phyloP scores from a whole-genome alignment of 768 basidiomycete genomes.

The Termitomyces sp. region DNA sequence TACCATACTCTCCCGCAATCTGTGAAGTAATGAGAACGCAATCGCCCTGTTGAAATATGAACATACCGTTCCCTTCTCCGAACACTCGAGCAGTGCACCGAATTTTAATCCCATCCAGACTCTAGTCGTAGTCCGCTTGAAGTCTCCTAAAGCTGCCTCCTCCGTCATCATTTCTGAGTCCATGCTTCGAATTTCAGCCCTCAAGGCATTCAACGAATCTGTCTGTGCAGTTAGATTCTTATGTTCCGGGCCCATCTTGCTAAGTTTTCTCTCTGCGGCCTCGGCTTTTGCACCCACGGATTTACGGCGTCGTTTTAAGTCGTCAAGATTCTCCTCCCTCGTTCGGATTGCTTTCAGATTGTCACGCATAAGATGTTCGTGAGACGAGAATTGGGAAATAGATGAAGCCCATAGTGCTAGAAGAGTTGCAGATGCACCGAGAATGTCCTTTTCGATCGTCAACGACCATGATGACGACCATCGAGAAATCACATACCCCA shows the following conservation, averaged over 20 bases:
- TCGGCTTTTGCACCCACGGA: slow-evolving; percentile 70
- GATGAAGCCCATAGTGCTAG: slow-evolving; percentile 66
- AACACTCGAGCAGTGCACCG: slow-evolving; percentile 79
- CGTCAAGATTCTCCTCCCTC: slow-evolving; percentile 80
- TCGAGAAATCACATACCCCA: slow-evolving; percentile 43
- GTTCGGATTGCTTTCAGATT: slow-evolving; percentile 82
- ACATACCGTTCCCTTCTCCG: slow-evolving; percentile 71
- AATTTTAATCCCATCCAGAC: slow-evolving; percentile 83
- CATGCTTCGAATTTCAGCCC: slow-evolving; percentile 72
- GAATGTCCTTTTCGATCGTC: slow-evolving; percentile 54
- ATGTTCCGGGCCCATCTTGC: slow-evolving; percentile 87
- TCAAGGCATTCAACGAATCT: slow-evolving; percentile 63
- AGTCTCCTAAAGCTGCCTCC: slow-evolving; percentile 78
- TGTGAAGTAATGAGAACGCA: slow-evolving; percentile 18
- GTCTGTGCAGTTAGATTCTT: slow-evolving; percentile 78
- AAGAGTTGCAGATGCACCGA: slow-evolving; percentile 66
- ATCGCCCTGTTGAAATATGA: not conserved
- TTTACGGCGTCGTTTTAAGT: slow-evolving; percentile 68
- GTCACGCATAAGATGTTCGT: slow-evolving; percentile 66
- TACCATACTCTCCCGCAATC: slow-evolving; percentile 57
- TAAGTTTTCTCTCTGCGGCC: slow-evolving; percentile 81
- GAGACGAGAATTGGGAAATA: slow-evolving; percentile 64
- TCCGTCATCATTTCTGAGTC: slow-evolving; percentile 84
- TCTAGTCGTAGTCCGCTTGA: slow-evolving; percentile 69
- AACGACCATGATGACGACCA: slow-evolving; percentile 1